phyloP scores from a whole-genome alignment of 768 basidiomycete species.

The Coprinopsis cinerea region DNA sequence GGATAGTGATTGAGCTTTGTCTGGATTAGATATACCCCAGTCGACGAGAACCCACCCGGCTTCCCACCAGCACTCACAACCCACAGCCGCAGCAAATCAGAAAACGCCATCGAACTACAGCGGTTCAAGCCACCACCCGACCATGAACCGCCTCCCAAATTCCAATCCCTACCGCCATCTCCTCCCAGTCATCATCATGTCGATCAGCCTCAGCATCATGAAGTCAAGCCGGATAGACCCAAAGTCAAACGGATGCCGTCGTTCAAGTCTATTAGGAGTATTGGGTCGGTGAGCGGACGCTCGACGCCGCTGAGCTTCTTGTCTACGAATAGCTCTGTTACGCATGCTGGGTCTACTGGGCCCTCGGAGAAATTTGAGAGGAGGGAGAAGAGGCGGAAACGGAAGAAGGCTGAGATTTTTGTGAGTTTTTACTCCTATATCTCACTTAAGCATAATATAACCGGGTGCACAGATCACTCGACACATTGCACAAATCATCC shows the following conservation, averaged over 20 bases:
- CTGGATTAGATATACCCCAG: too few relatives aligned
- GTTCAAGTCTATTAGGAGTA: neutral
- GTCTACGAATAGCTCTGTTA: neutral
- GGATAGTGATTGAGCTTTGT: constrained; percentile 1
- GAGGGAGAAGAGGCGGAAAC: constrained; percentile 33
- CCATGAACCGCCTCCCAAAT: too few relatives aligned
- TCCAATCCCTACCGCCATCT: too few relatives aligned
- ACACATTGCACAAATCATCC: constrained; percentile 77
- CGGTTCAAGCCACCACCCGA: neutral
- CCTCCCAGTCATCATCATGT: too few relatives aligned
- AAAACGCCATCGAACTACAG: neutral
- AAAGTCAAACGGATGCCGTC: neutral
- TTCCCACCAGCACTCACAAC: too few relatives aligned
- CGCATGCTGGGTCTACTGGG: neutral
- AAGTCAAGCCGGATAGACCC: neutral
- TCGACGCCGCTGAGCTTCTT: neutral
- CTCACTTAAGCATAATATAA: too few relatives aligned
- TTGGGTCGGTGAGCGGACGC: neutral
- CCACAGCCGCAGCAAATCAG: neutral
- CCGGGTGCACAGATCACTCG: constrained; percentile 59
- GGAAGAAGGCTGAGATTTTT: constrained; percentile 72
- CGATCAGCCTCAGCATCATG: too few relatives aligned
- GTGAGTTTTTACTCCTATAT: constrained; percentile 33
- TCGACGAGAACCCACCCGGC: too few relatives aligned
- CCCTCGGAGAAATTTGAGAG: neutral